A percentile compares a stretch with the other conserved stretches of the same genome.
These are phyloP conservation scores for Eutrema salsugineum DNA, from an alignment of 441 rosid species.

Conservation along the genomic window DNA sequence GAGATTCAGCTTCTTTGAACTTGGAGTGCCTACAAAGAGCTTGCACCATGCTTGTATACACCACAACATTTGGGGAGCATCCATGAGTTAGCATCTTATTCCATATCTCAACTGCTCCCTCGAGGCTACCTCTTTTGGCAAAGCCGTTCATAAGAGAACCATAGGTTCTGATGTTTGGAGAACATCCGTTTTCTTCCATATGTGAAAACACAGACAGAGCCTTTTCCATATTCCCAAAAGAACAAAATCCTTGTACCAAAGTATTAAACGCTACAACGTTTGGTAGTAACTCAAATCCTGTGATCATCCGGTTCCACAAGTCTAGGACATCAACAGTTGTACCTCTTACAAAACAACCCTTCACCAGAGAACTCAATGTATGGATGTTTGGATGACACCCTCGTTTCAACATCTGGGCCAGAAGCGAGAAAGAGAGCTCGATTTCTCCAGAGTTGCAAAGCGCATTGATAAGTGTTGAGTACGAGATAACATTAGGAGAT, in stretches of 20 bases:
- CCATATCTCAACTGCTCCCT: constrained; percentile 71
- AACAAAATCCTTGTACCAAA: constrained; percentile 66
- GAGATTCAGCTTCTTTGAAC: constrained; percentile 62
- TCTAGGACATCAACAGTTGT: constrained; percentile 48
- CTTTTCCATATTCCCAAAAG: constrained; percentile 43
- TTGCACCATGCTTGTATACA: constrained; percentile 81
- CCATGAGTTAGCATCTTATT: constrained; percentile 70
- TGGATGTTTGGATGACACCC: constrained; percentile 67
- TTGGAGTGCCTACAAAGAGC: constrained; percentile 61
- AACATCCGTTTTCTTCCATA: constrained; percentile 57
- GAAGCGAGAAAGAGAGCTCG: constrained; percentile 57
- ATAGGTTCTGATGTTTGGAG: constrained; percentile 61
- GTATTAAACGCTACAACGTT: constrained; percentile 65
- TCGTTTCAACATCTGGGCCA: constrained; percentile 63
- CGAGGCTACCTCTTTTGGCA: constrained; percentile 58
- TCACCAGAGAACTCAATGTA: constrained; percentile 68
- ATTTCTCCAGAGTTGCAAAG: constrained; percentile 49
- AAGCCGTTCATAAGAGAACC: constrained; percentile 70
- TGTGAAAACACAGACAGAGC: constrained; percentile 48
- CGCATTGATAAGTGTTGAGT: constrained; percentile 59
- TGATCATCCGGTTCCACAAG: constrained; percentile 55
- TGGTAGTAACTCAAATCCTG: constrained; percentile 45
- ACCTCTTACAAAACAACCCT: constrained; percentile 60
- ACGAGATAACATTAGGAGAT: constrained; percentile 70
- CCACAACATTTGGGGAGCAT: constrained; percentile 68